Conservation (phyloP, 2,329 filamentous ascomycete genomes). For the Pseudogymnoascus verrucosus region DNA sequence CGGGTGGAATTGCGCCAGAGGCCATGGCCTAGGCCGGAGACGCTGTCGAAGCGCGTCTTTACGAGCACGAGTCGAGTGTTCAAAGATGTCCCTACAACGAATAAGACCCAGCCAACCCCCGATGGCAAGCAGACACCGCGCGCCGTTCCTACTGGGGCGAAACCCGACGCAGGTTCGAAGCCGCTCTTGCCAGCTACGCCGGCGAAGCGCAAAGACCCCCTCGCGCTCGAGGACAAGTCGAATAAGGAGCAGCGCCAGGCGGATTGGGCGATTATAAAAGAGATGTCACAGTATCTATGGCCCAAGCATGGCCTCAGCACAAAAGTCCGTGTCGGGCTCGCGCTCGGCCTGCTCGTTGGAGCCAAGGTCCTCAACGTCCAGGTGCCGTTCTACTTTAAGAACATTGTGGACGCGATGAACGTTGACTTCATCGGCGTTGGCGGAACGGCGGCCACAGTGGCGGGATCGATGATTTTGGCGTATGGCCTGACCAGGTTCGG, state of each 20-base stretch:
- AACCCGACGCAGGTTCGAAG: slow-evolving; percentile 20
- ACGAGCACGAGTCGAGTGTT: slow-evolving; percentile 20
- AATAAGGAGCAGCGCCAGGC: slow-evolving; percentile 88
- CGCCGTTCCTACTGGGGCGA: slow-evolving; percentile 18
- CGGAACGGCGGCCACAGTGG: slow-evolving; percentile 83
- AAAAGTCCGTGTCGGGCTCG: slow-evolving; percentile 74
- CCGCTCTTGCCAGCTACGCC: slow-evolving; percentile 15
- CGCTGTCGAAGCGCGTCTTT: slow-evolving; percentile 23
- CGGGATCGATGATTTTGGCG: slow-evolving; percentile 85
- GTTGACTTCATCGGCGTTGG: slow-evolving; percentile 79
- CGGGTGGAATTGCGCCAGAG: slow-evolving; percentile 18
- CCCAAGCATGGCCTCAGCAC: slow-evolving; percentile 80
- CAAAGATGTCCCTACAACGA: slow-evolving; percentile 18
- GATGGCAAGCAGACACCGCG: slow-evolving; percentile 18
- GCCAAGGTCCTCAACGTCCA: slow-evolving; percentile 96
- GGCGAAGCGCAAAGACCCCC: slow-evolving; percentile 38
- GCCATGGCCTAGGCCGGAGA: slow-evolving; percentile 18
- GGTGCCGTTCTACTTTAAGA: slow-evolving; percentile 98
- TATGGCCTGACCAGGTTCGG: slow-evolving; percentile 86
- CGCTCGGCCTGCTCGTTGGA: slow-evolving; percentile 75
- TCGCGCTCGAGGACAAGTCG: slow-evolving; percentile 59
- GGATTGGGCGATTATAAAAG: slow-evolving; percentile 97
- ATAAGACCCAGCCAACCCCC: slow-evolving; percentile 15
- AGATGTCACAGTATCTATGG: slow-evolving; percentile 96
- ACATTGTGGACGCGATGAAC: slow-evolving; percentile 95